A percentile compares a stretch with the other conserved stretches of the same genome.
phyloP scores from a whole-genome alignment of 176 grass and related monocot species.

The Triticum urartu region DNA sequence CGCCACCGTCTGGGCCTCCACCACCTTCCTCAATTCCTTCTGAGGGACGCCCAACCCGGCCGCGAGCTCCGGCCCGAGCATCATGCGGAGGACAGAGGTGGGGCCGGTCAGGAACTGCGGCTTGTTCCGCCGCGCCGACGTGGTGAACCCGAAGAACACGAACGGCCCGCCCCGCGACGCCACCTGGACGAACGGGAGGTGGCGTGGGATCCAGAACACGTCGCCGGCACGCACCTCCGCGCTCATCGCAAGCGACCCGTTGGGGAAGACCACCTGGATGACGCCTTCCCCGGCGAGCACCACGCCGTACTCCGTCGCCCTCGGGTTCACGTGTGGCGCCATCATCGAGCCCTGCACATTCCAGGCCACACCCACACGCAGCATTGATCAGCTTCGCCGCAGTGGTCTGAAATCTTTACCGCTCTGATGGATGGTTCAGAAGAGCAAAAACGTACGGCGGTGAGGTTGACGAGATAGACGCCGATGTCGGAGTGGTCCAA shows the following conservation, averaged over 20 bases:
- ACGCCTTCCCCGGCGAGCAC: constrained; percentile 59
- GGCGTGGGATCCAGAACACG: constrained; percentile 87
- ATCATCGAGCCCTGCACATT: constrained; percentile 74
- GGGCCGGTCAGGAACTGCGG: constrained; percentile 73
- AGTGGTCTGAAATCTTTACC: background rate
- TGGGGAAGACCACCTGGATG: constrained; percentile 76
- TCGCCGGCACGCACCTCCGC: constrained; percentile 52
- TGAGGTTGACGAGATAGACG: constrained; percentile 85
- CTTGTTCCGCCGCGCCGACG: constrained; percentile 63
- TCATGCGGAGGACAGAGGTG: constrained; percentile 49
- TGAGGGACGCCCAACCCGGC: constrained; percentile 58
- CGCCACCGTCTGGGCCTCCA: constrained; percentile 45
- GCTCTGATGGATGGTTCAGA: background rate
- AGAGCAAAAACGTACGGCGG: constrained; percentile 40
- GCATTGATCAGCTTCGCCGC: background rate
- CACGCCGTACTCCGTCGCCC: constrained; percentile 77
- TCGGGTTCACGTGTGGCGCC: constrained; percentile 83
- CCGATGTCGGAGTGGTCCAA: constrained; percentile 65
- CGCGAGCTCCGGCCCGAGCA: constrained; percentile 78
- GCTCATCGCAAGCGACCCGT: constrained; percentile 74
- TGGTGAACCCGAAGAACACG: constrained; percentile 94
- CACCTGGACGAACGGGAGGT: constrained; percentile 86
- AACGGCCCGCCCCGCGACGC: constrained; percentile 61
- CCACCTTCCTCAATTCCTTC: constrained; percentile 38
- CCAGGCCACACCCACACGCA: background rate